Conservation (phyloP, 2,329 filamentous ascomycete species). For the Gaeumannomyces sp. region DNA sequence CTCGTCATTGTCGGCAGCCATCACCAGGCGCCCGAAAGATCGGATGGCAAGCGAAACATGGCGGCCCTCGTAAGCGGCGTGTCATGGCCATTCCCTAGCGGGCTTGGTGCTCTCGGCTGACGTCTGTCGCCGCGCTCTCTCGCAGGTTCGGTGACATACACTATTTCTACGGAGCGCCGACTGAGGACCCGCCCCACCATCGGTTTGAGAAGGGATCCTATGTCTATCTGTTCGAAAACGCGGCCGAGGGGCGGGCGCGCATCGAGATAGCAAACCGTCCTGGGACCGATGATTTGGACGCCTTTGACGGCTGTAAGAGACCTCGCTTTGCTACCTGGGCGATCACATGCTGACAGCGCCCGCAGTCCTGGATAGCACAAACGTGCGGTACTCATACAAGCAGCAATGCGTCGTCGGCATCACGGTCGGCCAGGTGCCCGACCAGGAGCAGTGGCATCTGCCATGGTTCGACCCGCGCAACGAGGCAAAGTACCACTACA, state of each 20-base stretch:
- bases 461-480: conserved; percentile 66
- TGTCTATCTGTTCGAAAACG: conserved; percentile 73
- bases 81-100: no score
- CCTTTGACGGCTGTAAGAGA: conserved; percentile 67
- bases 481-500: conserved; percentile 74
- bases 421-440: conserved; percentile 47
- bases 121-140: neutral
- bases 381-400: conserved; percentile 65
- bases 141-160: conserved; percentile 70
- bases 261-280: conserved; percentile 71
- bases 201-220: conserved; percentile 76
- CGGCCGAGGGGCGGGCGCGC: conserved; percentile 58
- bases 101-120: neutral
- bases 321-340: conserved; percentile 10
- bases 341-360: neutral
- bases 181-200: conserved; percentile 64
- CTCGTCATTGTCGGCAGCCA: neutral
- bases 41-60: neutral
- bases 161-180: conserved; percentile 69
- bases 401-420: conserved; percentile 67
- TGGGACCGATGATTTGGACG: conserved; percentile 71
- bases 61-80: no score
- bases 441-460: conserved; percentile 65
- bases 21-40: neutral
- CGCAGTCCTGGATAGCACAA: conserved; percentile 58